Evolutionary conservation across 768 basidiomycete species (phyloP).

Genomic region (Mycena vulgaris): DNA sequence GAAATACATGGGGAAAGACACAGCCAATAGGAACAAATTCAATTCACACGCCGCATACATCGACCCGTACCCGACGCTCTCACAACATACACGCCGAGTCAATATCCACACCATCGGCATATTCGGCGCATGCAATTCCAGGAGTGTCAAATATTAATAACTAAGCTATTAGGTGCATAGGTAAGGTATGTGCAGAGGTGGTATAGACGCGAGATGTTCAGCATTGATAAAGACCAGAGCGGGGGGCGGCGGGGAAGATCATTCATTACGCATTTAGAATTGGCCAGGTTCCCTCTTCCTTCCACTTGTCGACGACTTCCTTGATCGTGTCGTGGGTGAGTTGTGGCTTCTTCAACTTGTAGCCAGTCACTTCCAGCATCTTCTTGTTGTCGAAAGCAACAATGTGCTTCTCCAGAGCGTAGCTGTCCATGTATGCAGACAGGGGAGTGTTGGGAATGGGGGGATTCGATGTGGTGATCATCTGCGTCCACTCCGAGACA

Average conservation of each 20-base stretch:
- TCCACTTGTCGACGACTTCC: constrained; percentile 87
- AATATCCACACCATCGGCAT: not conserved
- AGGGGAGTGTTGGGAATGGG: constrained; percentile 81
- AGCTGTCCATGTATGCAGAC: constrained; percentile 85
- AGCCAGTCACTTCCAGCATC: constrained; percentile 81
- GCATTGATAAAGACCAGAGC: constrained; percentile 14
- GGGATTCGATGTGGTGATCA: constrained; percentile 80
- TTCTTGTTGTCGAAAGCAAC: constrained; percentile 81
- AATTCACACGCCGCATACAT: not conserved
- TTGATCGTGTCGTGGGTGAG: constrained; percentile 74
- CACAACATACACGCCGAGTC: not conserved
- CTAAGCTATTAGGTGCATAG: constrained; percentile 31
- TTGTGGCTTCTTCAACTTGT: constrained; percentile 72
- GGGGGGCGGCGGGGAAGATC: not conserved
- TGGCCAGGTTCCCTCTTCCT: constrained; percentile 78
- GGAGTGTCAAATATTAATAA: constrained; percentile 35
- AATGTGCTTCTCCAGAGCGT: constrained; percentile 77
- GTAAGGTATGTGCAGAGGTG: constrained; percentile 36
- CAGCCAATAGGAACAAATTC: not conserved
- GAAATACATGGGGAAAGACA: not conserved
- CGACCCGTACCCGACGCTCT: not conserved
- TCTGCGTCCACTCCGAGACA: constrained; percentile 86
- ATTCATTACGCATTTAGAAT: constrained; percentile 45
- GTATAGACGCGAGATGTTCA: constrained; percentile 34
- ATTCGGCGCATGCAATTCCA: not conserved